A percentile compares a stretch with the other conserved stretches of the same genome.
Evolutionary conservation across 2,329 filamentous ascomycete genomes (phyloP).

Genomic region (Ceratocystis smalleyi): DNA sequence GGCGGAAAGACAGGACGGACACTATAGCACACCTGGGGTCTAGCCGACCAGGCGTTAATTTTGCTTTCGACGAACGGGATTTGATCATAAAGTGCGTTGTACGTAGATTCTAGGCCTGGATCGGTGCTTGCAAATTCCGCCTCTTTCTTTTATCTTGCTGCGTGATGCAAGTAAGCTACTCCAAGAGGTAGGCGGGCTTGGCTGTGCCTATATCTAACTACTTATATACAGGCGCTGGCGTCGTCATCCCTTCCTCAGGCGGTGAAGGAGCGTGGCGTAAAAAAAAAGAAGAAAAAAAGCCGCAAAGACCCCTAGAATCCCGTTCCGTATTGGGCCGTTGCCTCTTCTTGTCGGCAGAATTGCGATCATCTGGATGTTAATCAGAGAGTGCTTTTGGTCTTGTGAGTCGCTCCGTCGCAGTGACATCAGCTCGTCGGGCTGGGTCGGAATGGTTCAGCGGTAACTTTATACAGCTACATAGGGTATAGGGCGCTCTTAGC

Average conservation of each 20-base stretch:
- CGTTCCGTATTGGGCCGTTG: background rate
- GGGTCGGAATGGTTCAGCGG: background rate
- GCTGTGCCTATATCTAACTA: background rate
- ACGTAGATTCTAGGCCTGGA: background rate
- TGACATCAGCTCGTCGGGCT: background rate
- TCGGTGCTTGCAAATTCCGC: background rate
- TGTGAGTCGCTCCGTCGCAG: background rate
- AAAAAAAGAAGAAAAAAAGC: background rate
- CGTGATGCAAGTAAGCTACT: background rate
- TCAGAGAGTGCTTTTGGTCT: background rate
- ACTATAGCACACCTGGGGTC: background rate
- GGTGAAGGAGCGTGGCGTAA: background rate
- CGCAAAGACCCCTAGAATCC: background rate
- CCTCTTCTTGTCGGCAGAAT: background rate
- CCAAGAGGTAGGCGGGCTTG: no score
- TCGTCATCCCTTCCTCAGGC: background rate
- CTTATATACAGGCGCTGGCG: background rate
- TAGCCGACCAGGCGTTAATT: no score
- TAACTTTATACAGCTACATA: background rate
- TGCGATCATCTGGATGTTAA: no score
- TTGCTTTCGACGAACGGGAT: no score
- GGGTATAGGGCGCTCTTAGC: background rate
- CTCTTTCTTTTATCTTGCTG: background rate
- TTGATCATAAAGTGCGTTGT: no score
- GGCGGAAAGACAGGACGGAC: background rate